These are phyloP conservation scores for Solanum megistacrolobum DNA, from an alignment of 257 asterid species.

Conservation along the genomic window DNA sequence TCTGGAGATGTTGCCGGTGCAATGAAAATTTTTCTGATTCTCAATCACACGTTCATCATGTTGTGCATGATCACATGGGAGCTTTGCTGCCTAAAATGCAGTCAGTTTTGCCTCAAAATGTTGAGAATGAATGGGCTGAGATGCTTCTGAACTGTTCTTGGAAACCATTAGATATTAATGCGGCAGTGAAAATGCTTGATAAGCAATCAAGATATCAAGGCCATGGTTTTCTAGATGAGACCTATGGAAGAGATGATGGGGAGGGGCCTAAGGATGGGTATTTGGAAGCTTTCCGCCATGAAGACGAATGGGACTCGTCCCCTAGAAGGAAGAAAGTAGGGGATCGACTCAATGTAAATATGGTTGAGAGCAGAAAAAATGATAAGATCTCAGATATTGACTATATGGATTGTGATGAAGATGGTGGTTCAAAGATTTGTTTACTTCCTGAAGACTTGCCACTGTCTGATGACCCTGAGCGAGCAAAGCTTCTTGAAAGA, in stretches of 20 bases:
- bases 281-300: constrained; percentile 52
- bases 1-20: constrained; percentile 70
- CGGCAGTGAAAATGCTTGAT: constrained; percentile 37
- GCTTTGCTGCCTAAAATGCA: constrained; percentile 65
- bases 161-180: constrained; percentile 71
- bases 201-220: constrained; percentile 35
- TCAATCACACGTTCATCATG: constrained; percentile 45
- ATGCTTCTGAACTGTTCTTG: constrained; percentile 73
- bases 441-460: constrained; percentile 57
- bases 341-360: constrained; percentile 27
- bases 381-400: constrained; percentile 43
- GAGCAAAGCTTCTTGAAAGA: constrained; percentile 72
- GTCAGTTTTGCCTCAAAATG: constrained; percentile 54
- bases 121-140: constrained; percentile 78
- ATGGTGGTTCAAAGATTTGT: constrained; percentile 38
- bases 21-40: constrained; percentile 40
- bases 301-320: constrained; percentile 51
- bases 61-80: constrained; percentile 54
- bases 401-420: constrained; percentile 84
- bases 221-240: constrained; percentile 33
- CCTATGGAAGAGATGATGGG: constrained; percentile 26
- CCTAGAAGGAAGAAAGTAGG: constrained; percentile 34
- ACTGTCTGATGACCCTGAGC: constrained; percentile 74
- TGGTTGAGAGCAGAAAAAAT: constrained; percentile 38
- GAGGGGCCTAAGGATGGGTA: constrained; percentile 55